Percentiles rank a stretch among this genome's conserved stretches.
phyloP scores from a whole-genome alignment of 345 rosid genomes.

The Lepidium aucheri region DNA sequence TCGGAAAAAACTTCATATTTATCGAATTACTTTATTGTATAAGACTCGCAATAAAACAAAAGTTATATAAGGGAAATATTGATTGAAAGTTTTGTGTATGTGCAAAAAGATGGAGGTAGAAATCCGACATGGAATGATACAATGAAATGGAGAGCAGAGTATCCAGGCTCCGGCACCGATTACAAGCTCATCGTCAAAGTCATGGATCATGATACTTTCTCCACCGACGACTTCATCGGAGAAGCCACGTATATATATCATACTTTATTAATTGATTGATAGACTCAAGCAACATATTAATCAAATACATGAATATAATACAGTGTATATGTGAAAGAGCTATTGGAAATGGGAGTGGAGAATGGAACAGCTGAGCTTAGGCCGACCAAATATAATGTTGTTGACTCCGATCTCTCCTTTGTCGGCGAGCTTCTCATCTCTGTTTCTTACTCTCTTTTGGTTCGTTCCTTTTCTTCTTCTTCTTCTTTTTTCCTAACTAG shows the following conservation, averaged over 20 bases:
- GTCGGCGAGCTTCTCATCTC: slow-evolving; percentile 72
- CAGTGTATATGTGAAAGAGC: slow-evolving; percentile 67
- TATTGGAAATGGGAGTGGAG: slow-evolving; percentile 67
- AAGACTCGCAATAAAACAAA: neutral
- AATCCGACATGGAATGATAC: slow-evolving; percentile 71
- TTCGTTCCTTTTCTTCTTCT: neutral
- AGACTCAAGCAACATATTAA: no score
- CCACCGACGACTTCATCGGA: slow-evolving; percentile 64
- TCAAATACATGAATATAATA: neutral
- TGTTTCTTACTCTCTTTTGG: slow-evolving; percentile 34
- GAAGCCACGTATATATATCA: slow-evolving; percentile 36
- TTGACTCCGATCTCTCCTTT: slow-evolving; percentile 35
- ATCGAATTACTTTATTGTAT: neutral
- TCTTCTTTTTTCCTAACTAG: neutral
- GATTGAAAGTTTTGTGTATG: neutral
- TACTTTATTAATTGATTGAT: no score
- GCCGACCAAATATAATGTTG: slow-evolving; percentile 52
- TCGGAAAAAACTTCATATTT: neutral
- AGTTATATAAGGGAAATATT: neutral
- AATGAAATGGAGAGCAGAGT: slow-evolving; percentile 59
- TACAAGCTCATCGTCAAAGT: slow-evolving; percentile 57
- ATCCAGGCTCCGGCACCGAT: slow-evolving; percentile 53
- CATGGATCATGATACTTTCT: slow-evolving; percentile 85
- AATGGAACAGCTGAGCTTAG: slow-evolving; percentile 55
- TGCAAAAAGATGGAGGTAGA: slow-evolving; percentile 27